Base-by-base conservation (phyloP, 148 eudicot genomes). In the Agrostemma githago region DNA sequence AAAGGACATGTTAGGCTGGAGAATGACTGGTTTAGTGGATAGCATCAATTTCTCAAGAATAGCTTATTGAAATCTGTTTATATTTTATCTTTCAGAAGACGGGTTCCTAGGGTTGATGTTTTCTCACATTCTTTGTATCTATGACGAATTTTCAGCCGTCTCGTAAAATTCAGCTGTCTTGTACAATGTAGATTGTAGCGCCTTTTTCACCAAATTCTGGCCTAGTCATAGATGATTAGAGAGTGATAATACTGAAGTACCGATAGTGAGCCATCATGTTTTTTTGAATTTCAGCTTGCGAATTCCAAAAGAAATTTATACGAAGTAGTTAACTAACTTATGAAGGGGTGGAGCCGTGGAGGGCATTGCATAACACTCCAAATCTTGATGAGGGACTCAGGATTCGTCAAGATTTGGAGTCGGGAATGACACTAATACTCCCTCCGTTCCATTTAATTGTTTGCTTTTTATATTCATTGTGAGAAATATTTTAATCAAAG, bases 161-260 rank as follows among this genome's bases (percentile, higher is more conserved):
- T 65, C 57, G 80, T 81, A 76, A 77, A 76, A 76, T 81, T 71
- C 60, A 6, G 41, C 51, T 56, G 6, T 44, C 71, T 65, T 64
- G 80, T 81, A 76, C 79, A 76, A 76, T 81, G 76, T 77, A 81
- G 83, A 78, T 44, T 66, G 19, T 76, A 72, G 70, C 10, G 53
- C 14, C 16, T 58, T 64, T 43, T 6, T 6, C 46, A 66, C 57
- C 62, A 19, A 48, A 46, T 51, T 44, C 43, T 17, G 20, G 74
- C 67, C 17, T 26, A 15, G 7, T 70, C 40, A 62, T 40, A 46
- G 70, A 12, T 58, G 70, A 12, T 58, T 56, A 70, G 64, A 69
- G 62, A 15, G 17, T 70, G 19, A 12, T 38, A 4, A 6, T 64
- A 11, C 51, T 26, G 34, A 26, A 26, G 34, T 26, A 26, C 34